Evolutionary conservation across 345 rosid genomes (phyloP), one percentile per base, ranked within the genome.

Genomic region (Syzygium jambos): DNA sequence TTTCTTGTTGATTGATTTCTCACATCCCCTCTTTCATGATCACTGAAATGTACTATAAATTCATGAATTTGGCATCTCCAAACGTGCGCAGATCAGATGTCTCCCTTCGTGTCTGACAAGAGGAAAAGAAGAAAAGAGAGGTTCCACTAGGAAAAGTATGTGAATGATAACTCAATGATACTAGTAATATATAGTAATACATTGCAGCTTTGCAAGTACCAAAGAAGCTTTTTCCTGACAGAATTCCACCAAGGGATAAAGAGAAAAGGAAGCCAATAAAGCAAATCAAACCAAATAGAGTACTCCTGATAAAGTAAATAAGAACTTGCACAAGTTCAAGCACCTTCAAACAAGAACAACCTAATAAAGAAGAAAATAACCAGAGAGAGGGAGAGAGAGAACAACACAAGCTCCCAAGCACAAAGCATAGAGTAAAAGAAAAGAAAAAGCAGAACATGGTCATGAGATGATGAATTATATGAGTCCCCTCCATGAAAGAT

Each of bases 311-410:
- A 61, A 61, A 61, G 73, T n/a, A 61, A n/a, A n/a, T 11, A 68
- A 34, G 80, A 73, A 19, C 49, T 73, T 73, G 89, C 88, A 91
- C 90, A 91, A 90, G 88, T 90, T 85, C 93, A 92, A 89, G 89
- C 90, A 89, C 94, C 93, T 92, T 92, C 94, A 93, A 91, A 93
- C 94, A 93, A 94, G 83, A 87, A 92, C 91, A 93, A 91, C 91
- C 82, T 73, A 92, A 90, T 89, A 41, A 88, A 89, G 88, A 78
- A 90, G 11, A 6, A 51, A 51, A 41, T 59, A 85, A 84, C 15
- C 86, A 87, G 85, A 25, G 59, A 59, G 61, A 55, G 46, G 29
- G 15, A 16, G 11, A 51, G 55, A 38, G 57, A 38, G 52, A 49
- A 89, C 90, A 90, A 87, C 94, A 91, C 93, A 89, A 92, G 92